Evolutionary conservation across 495 filamentous ascomycete species (phyloP).

Genomic region (Penicillium robsamsonii): DNA sequence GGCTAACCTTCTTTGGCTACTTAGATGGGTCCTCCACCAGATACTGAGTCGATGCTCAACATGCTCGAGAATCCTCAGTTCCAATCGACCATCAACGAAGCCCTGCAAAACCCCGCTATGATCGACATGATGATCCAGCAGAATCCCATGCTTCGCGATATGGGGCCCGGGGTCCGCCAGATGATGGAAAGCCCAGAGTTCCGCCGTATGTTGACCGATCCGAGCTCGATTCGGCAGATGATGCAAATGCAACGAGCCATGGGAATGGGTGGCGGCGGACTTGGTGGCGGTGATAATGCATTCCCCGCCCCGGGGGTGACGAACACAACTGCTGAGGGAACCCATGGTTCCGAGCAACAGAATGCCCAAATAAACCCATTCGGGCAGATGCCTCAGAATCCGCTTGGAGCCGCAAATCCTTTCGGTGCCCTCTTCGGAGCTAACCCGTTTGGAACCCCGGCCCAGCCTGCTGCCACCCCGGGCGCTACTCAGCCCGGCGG

Average conservation of each 20-base stretch:
- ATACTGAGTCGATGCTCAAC: slow-evolving; percentile 71
- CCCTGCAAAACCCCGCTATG: slow-evolving; percentile 86
- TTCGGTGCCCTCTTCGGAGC: slow-evolving; percentile 67
- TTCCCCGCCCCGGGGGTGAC: slow-evolving; percentile 91
- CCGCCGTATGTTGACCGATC: slow-evolving; percentile 94
- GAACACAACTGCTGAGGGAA: slow-evolving; percentile 59
- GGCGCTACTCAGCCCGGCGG: slow-evolving; percentile 24
- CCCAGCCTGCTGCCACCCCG: slow-evolving; percentile 20
- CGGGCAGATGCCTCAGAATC: slow-evolving; percentile 22
- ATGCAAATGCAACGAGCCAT: slow-evolving; percentile 74
- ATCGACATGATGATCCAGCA: slow-evolving; percentile 88
- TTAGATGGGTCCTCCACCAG: slow-evolving; percentile 88
- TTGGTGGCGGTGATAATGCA: slow-evolving; percentile 45
- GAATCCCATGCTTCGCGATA: slow-evolving; percentile 83
- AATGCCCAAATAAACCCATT: slow-evolving; percentile 41
- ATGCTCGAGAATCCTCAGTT: slow-evolving; percentile 88
- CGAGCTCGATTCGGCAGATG: slow-evolving; percentile 74
- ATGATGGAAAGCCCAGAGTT: slow-evolving; percentile 84
- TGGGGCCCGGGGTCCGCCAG: slow-evolving; percentile 75
- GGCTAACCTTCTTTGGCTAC: slow-evolving; percentile 19
- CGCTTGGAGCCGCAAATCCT: slow-evolving; percentile 55
- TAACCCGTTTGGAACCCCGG: slow-evolving; percentile 34
- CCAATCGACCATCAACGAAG: slow-evolving; percentile 83
- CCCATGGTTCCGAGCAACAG: slow-evolving; percentile 41
- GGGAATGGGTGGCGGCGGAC: slow-evolving; percentile 52